Base-by-base conservation (phyloP, 108 stramenopile genomes). In the Skeletonema menzelii region DNA sequence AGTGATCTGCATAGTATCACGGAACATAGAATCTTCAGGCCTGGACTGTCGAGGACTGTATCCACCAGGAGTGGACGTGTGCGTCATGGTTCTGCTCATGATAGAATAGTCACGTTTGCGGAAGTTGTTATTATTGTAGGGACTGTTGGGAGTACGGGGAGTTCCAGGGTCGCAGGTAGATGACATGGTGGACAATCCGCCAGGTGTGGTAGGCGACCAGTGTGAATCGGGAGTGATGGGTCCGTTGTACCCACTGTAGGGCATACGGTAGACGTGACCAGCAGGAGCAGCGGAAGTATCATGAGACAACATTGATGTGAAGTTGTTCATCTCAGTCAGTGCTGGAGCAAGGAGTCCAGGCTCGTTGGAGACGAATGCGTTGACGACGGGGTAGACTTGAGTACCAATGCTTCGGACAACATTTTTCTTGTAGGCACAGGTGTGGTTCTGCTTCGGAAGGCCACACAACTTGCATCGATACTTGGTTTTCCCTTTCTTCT, bases 381-480 rank as follows among this genome's bases (percentile, higher is more conserved):
- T 91, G 46, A 90, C 88, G 11, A 85, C 87, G 4, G 90, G 82
- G 63, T 86, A 86, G 5, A 91, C 90, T 87, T 86, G 87, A 55
- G 88, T 84, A 13, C 90, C 93, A 70, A 94, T 91, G 56, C 87
- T 91, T 49, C 93, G 65, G 46, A 90, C 82, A 27, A 94, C 58
- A 5, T 84, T 80, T 13, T 76, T 84, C 64, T 84, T 80, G 67
- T 84, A 89, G 7, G 88, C 80, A 37, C 92, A 94, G 27, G 71
- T 73, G 71, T 94, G 90, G 44, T 89, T 91, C 57, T 93, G 89
- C 72, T 93, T 93, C n/a, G 86, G 87, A 46, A 88, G 87, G n/a
- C 92, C 92, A 67, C 92, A 93, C 31, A 91, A 84, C 59, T 91
- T 93, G 80, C 92, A 93, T 11, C 87, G 73, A 53, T 85, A 82